phyloP scores from a whole-genome alignment of 495 filamentous ascomycete genomes.

The Halenospora varia region DNA sequence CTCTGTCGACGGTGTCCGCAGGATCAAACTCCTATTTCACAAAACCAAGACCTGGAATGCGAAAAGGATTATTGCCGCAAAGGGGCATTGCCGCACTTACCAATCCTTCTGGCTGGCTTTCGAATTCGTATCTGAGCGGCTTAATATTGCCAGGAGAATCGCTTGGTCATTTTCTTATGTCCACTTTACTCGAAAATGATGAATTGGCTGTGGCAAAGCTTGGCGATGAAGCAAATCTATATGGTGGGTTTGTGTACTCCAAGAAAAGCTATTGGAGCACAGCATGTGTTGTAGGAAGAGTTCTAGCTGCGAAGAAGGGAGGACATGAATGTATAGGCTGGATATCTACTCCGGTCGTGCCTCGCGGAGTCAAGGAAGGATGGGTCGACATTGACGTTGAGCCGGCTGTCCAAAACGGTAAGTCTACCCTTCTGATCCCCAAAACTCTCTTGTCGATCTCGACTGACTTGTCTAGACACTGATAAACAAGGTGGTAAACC shows the following conservation, averaged over 20 bases:
- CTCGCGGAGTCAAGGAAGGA: slow-evolving; percentile 47
- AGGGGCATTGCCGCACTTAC: slow-evolving; percentile 41
- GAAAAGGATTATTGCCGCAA: slow-evolving; percentile 26
- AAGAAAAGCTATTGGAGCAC: slow-evolving; percentile 82
- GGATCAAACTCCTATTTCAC: slow-evolving; percentile 26
- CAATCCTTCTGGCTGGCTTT: slow-evolving; percentile 69
- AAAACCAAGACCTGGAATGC: slow-evolving; percentile 13
- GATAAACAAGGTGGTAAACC: slow-evolving; percentile 24
- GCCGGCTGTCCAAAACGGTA: slow-evolving; percentile 4
- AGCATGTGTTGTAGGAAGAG: slow-evolving; percentile 68
- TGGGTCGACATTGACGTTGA: slow-evolving; percentile 61
- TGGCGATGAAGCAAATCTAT: slow-evolving; percentile 66
- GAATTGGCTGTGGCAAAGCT: slow-evolving; percentile 56
- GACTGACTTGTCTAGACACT: not conserved
- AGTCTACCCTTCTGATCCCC: not conserved
- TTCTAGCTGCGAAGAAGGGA: slow-evolving; percentile 61
- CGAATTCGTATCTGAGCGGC: slow-evolving; percentile 72
- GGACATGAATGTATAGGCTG: slow-evolving; percentile 77
- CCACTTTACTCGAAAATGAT: slow-evolving; percentile 74
- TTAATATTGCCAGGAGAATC: slow-evolving; percentile 73
- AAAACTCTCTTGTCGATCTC: too few species aligned
- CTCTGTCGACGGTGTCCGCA: slow-evolving; percentile 21
- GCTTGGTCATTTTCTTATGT: slow-evolving; percentile 72
- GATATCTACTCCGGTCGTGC: slow-evolving; percentile 58
- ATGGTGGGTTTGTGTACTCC: slow-evolving; percentile 71